These are phyloP conservation scores for Neofusicoccum kwambonambiense DNA, from an alignment of 2,329 filamentous ascomycete species.

Conservation along the genomic window DNA sequence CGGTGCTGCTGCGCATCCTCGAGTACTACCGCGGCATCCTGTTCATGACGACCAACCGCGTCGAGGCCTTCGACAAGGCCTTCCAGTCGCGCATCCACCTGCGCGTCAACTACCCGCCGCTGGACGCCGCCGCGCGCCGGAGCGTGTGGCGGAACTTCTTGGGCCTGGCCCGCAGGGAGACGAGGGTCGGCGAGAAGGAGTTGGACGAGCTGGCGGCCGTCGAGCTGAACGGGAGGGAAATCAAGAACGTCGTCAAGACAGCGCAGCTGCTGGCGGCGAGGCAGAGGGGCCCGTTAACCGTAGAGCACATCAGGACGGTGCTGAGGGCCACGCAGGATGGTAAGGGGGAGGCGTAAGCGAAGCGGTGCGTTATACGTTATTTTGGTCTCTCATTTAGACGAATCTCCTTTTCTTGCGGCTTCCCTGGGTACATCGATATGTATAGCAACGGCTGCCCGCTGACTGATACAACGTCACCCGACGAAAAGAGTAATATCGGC, in stretches of 20 bases:
- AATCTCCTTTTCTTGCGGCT: no score
- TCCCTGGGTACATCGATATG: no score
- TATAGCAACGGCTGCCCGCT: no score
- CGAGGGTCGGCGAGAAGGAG: background rate
- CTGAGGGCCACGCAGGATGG: no score
- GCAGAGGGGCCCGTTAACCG: background rate
- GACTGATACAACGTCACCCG: no score
- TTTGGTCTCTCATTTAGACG: no score
- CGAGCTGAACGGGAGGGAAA: background rate
- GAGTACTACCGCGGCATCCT: constrained; percentile 26
- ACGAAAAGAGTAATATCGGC: no score
- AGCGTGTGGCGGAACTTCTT: background rate
- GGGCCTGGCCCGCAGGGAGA: background rate
- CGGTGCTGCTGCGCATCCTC: constrained; percentile 20
- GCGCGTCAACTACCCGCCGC: constrained; percentile 5
- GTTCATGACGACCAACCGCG: constrained; percentile 36
- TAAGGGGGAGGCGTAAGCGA: no score
- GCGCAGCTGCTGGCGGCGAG: background rate
- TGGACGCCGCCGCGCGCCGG: background rate
- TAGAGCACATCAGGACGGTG: background rate
- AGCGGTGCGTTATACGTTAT: no score
- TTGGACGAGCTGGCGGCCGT: background rate
- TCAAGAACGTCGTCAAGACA: background rate
- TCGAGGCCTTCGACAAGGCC: constrained; percentile 26
- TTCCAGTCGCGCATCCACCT: constrained; percentile 17